Conservation (phyloP, 2,329 filamentous ascomycete genomes). For the Fusarium armeniacum region DNA sequence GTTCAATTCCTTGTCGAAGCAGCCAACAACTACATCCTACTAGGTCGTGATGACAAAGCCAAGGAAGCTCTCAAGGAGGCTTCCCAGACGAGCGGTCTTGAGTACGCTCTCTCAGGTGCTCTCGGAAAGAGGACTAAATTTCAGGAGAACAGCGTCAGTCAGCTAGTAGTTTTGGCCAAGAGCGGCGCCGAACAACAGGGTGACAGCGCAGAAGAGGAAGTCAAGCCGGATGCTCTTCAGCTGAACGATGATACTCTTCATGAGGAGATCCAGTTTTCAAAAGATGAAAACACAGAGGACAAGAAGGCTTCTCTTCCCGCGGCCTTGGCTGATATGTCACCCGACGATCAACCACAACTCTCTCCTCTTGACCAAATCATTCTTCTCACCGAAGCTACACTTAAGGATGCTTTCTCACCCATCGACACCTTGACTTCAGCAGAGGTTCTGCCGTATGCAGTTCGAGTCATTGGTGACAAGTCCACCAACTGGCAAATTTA, state of each 20-base stretch:
- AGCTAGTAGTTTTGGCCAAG: slow-evolving; percentile 90
- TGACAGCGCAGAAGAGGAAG: slow-evolving; percentile 46
- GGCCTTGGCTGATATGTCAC: slow-evolving; percentile 74
- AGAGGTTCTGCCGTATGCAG: slow-evolving; percentile 92
- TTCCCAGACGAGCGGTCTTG: slow-evolving; percentile 75
- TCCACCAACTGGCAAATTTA: slow-evolving; percentile 98
- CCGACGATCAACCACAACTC: slow-evolving; percentile 85
- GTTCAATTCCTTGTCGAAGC: slow-evolving; percentile 84
- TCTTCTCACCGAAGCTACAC: slow-evolving; percentile 85
- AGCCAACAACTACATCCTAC: slow-evolving; percentile 84
- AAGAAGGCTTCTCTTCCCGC: slow-evolving; percentile 65
- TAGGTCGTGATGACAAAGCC: slow-evolving; percentile 84
- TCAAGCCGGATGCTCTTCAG: slow-evolving; percentile 76
- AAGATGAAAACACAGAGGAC: slow-evolving; percentile 60
- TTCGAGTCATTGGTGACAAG: slow-evolving; percentile 87
- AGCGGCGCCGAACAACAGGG: slow-evolving; percentile 64
- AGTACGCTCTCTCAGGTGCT: slow-evolving; percentile 86
- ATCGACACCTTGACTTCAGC: slow-evolving; percentile 89
- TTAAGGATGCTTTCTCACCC: slow-evolving; percentile 89
- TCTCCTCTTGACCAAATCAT: slow-evolving; percentile 90
- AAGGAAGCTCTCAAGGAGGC: slow-evolving; percentile 78
- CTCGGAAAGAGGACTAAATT: slow-evolving; percentile 88
- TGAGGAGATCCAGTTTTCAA: slow-evolving; percentile 85
- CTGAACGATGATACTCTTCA: slow-evolving; percentile 94
- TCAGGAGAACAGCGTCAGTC: slow-evolving; percentile 84